Base-by-base conservation (phyloP, 352 stramenopile species). In the Pythium oligandrum region DNA sequence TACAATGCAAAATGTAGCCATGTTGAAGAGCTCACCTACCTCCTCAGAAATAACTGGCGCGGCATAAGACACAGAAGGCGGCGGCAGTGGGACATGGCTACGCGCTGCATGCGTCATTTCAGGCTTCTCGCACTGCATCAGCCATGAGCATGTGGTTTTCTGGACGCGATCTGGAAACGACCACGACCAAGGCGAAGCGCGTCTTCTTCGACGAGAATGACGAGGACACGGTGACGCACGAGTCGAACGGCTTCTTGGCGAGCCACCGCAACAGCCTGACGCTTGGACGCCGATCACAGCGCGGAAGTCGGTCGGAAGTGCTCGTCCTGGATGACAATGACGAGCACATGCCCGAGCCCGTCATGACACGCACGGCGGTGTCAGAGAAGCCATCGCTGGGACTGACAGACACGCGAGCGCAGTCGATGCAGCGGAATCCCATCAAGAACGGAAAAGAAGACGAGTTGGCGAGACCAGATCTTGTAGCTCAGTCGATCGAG, bases 131-230 rank as follows among this genome's bases (percentile, higher is more conserved):
- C 0, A 26, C 17, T 26, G 17, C 17, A 26, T 26, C 17, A 26
- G 17, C 17, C 17, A 26, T 26, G 17, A 26, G 17, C 17, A 26
- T 26, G 17, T 26, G 17, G 17, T 26, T 26, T 26, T 26, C 17
- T 26, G 17, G 17, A 26, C 17, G 17, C 17, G 17, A 26, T 26
- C 17, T 26, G 17, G 17, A 26, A 0, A 26, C 17, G 17, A 26
- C 17, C 17, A 26, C 17, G 17, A 26, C 17, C 17, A 26, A 26
- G 17, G 17, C 17, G 30, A 70, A 66, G 39, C 58, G 59, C 32
- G 69, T 52, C 6, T 74, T 74, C 51, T 78, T 78, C 17, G 44
- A 33, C 1, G 68, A 61, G 2, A 49, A 49, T n/a, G 52, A 49
- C 3, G 48, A 65, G 3, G 47, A 55, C 35, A 44, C 17, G 17